Percentiles rank a stretch among this genome's conserved stretches.
Conservation (phyloP, 768 basidiomycete species). For the Russula olivacea region DNA sequence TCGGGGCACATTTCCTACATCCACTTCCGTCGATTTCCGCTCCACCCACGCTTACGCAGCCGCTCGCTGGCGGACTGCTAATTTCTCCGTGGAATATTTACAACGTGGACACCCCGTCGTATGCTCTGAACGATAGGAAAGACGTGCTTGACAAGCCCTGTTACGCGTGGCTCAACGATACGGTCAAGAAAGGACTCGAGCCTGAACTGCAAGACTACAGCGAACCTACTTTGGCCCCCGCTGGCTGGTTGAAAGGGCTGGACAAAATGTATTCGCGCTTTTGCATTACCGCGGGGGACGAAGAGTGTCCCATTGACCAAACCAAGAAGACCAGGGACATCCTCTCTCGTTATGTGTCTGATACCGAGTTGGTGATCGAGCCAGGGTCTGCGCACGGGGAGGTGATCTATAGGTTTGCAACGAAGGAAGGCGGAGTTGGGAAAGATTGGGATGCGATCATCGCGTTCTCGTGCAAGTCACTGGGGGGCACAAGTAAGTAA, state of each 20-base stretch:
- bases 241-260: slow-evolving; percentile 5
- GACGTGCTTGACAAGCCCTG: background rate
- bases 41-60: background rate
- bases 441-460: background rate
- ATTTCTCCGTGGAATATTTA: slow-evolving; percentile 6
- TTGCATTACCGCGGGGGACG: background rate
- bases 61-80: slow-evolving; percentile 1
- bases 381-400: slow-evolving; percentile 1
- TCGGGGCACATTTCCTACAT: slow-evolving; percentile 22
- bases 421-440: slow-evolving; percentile 2
- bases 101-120: slow-evolving; percentile 1
- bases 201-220: background rate
- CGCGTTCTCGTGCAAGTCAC: background rate
- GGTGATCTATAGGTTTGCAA: slow-evolving; percentile 1
- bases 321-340: background rate
- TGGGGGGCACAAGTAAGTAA: background rate
- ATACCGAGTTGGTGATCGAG: slow-evolving; percentile 1
- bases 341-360: background rate
- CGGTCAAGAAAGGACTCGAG: background rate
- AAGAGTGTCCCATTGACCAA: background rate
- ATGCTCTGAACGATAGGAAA: background rate
- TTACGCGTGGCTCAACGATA: background rate
- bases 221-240: background rate
- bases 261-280: background rate
- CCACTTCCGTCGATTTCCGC: slow-evolving; percentile 20